Evolutionary conservation across 116 monocot genomes (phyloP).

Genomic region (Phalaenopsis hybrid): DNA sequence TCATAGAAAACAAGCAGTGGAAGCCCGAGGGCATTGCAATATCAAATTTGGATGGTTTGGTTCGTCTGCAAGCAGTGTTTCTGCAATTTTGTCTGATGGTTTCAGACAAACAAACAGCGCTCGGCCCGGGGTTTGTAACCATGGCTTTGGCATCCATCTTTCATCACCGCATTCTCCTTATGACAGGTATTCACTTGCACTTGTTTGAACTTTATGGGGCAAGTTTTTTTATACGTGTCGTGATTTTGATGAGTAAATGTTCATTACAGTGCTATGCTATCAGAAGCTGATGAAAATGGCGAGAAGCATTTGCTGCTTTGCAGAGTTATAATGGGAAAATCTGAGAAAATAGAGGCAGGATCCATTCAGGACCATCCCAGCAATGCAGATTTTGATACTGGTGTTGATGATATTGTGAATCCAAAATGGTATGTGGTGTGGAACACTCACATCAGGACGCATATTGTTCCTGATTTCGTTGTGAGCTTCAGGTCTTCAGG

Average conservation of each 20-base stretch:
- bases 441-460: constrained; percentile 61
- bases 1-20: constrained; percentile 19
- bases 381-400: constrained; percentile 48
- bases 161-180: constrained; percentile 35
- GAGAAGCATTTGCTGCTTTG: constrained; percentile 61
- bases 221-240: no score
- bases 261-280: constrained; percentile 20
- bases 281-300: constrained; percentile 30
- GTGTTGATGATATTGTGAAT: constrained; percentile 39
- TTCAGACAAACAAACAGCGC: constrained; percentile 24
- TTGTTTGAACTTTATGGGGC: no score
- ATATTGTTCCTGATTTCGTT: constrained; percentile 57
- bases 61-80: constrained; percentile 18
- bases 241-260: background rate
- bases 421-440: constrained; percentile 63
- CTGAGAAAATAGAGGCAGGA: constrained; percentile 38
- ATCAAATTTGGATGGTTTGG: constrained; percentile 59
- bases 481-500: constrained; percentile 54
- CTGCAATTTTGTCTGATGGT: constrained; percentile 31
- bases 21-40: constrained; percentile 42
- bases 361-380: constrained; percentile 50
- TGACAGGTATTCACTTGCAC: constrained; percentile 12
- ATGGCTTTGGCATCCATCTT: constrained; percentile 56
- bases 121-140: constrained; percentile 9
- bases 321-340: constrained; percentile 47